Evolutionary conservation across 805 yeast genomes (phyloP), one percentile per base, ranked within the genome.

Genomic region (Torulaspora quercuum): DNA sequence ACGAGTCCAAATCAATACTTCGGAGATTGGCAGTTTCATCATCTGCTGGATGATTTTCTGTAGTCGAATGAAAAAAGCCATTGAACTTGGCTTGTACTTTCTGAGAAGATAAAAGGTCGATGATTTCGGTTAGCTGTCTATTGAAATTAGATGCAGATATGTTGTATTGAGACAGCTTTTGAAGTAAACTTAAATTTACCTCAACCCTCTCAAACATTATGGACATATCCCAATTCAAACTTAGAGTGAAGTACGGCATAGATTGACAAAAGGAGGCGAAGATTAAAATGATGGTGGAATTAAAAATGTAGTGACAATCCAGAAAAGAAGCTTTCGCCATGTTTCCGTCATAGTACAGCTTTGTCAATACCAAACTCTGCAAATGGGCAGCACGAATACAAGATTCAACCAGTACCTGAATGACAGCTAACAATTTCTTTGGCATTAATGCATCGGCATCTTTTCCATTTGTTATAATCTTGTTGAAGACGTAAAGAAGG

Each of bases 251-350:
- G 15, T 39, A 36, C 7, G 47, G 44, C 21, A 40, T 25, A 5
- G 43, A 35, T 20, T 42, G 46, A 21, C 47, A 39, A 31, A 36
- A 46, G 6, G 41, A 44, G 6, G 49, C 45, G 11, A 48, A 36
- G 16, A 46, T 42, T 11, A 48, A 39, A 26, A 48, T 39, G 5
- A 40, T 36, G 7, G 48, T 39, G 2, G 52, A 43, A 30, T 41
- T 48, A 26, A 46, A 48, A 25, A 48, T 41, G 20, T 45, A 48
- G 29, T 46, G 52, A 25, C 48, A 46, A 28, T 48, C 52, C 27
- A 48, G 22, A 31, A 39, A 48, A 22, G 52, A 48, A 13, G 41
- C 27, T 11, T 33, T 44, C 8, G 42, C 46, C 45, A 45, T 41
- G 21, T 42, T 38, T 10, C 44, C 48, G 8, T 40, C 46, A 30